Evolutionary conservation across 2,329 filamentous ascomycete genomes (phyloP), one percentile per base, ranked within the genome.

Genomic region (Fusarium sp.): DNA sequence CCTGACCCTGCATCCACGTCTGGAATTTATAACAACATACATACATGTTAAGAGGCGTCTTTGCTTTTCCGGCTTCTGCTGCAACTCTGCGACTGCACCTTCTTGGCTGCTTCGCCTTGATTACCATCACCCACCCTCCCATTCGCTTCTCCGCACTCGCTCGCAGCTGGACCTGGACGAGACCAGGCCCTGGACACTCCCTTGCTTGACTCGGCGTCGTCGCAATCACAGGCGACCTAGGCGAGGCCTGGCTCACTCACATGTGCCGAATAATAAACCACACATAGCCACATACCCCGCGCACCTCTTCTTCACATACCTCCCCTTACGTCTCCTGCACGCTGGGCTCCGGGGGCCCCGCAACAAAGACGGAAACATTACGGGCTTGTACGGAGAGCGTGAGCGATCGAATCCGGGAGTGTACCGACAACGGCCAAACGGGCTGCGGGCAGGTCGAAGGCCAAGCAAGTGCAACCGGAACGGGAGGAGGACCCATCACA

Each of bases 361-460:
- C 62, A 67, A 65, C 65, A 52, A 62, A 45, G 54, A 67, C 72
- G 72, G 72, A 75, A 73, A 69, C 69, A 70, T 59, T 58, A 73
- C 72, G 72, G 72, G 65, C 64, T 57, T 73, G 43, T 16, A 48
- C 43, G 43, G 43, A 48, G 72, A 45, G 54, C 62, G 54, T 58
- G 64, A 43, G 45, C 45, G 52, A 48, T 66, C 31, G 43, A 68
- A 68, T 45, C 45, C 48, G 58, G 60, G 48, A 59, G 33, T 48
- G 56, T 57, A 58, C 68, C 35, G 57, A 54, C 45, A 67, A 37
- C 43, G 52, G 39, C 52, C 52, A 31, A 48, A 35, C 37, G 37
- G 37, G 18, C 33, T 22, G 52, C 31, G 20, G 29, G 59, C n/a
- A 27, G 13, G 60, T 39, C 61, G 56, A 61, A 61, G 20, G 43